Percentiles rank a stretch among this genome's conserved stretches.
phyloP scores from a whole-genome alignment of 208 protist species.

The Wallacemonas sp. region DNA sequence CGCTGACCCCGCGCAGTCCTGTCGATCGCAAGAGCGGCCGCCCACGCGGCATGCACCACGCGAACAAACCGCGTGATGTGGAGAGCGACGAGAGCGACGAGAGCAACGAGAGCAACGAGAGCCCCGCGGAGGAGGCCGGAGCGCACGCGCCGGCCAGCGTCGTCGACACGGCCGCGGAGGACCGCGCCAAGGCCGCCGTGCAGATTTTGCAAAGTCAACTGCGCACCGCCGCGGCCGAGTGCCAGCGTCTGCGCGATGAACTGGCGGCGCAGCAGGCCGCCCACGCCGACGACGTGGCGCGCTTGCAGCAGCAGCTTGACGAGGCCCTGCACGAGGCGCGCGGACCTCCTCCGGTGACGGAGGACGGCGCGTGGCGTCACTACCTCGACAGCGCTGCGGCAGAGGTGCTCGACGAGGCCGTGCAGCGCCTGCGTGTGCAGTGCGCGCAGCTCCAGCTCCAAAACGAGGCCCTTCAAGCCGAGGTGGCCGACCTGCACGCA shows the following conservation, averaged over 20 bases:
- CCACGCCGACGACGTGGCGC: slow-evolving; percentile 4
- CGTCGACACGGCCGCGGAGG: not conserved
- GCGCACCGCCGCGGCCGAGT: not conserved
- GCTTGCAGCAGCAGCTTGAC: not conserved
- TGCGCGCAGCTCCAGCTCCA: slow-evolving; percentile 13
- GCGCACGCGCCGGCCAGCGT: not conserved
- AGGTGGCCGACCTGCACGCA: slow-evolving; percentile 8
- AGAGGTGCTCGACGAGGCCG: not conserved
- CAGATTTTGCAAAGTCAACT: slow-evolving; percentile 23
- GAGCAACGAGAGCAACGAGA: not conserved
- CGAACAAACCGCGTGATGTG: too few species aligned
- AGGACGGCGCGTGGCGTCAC: too few species aligned
- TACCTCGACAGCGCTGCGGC: not conserved
- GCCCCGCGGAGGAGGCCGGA: not conserved
- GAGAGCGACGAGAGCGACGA: too few species aligned
- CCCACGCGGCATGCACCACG: too few species aligned
- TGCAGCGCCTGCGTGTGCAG: not conserved
- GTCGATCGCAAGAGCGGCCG: not conserved
- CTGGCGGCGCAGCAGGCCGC: slow-evolving; percentile 6
- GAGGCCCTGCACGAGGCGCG: not conserved
- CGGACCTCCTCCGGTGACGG: too few species aligned
- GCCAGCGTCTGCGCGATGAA: slow-evolving; percentile 1
- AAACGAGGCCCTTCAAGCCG: slow-evolving; percentile 20
- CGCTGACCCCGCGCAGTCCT: not conserved
- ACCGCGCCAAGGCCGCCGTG: slow-evolving; percentile 1